A percentile compares a stretch with the other conserved stretches of the same genome.
These are phyloP conservation scores for Vinca minor DNA, from an alignment of 257 asterid genomes.

Conservation along the genomic window DNA sequence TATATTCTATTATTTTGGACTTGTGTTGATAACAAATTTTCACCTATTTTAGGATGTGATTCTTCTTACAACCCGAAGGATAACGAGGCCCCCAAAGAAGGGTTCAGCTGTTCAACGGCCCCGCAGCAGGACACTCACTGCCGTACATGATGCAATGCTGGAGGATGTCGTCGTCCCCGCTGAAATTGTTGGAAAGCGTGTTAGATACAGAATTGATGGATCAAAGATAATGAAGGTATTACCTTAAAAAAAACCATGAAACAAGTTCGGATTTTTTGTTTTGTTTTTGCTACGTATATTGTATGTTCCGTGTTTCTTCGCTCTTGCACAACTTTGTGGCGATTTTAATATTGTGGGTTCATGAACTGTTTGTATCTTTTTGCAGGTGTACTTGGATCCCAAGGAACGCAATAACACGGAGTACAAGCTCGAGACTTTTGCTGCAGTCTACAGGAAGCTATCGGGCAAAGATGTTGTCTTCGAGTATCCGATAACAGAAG, in stretches of 20 bases:
- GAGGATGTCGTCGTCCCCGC: slow-evolving; percentile 86
- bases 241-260: too few species aligned
- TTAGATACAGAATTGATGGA: slow-evolving; percentile 64
- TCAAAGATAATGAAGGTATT: slow-evolving; percentile 81
- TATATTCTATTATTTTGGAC: not conserved
- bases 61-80: slow-evolving; percentile 69
- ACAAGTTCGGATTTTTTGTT: too few species aligned
- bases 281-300: too few species aligned
- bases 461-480: slow-evolving; percentile 45
- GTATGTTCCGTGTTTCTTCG: too few species aligned
- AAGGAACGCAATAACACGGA: slow-evolving; percentile 35
- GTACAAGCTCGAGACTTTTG: slow-evolving; percentile 40
- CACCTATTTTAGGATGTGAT: slow-evolving; percentile 51
- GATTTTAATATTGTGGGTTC: not conserved
- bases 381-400: slow-evolving; percentile 42
- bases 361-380: not conserved
- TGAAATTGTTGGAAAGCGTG: slow-evolving; percentile 74
- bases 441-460: slow-evolving; percentile 43
- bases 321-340: too few species aligned
- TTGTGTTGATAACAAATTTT: not conserved
- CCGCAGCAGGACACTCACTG: slow-evolving; percentile 73
- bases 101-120: slow-evolving; percentile 87
- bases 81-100: slow-evolving; percentile 77
- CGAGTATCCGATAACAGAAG: slow-evolving; percentile 32
- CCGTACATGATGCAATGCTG: slow-evolving; percentile 79